Evolutionary conservation across 179 eudicot species (phyloP), one percentile per base, ranked within the genome.

Genomic region (Corrigiola litoralis): DNA sequence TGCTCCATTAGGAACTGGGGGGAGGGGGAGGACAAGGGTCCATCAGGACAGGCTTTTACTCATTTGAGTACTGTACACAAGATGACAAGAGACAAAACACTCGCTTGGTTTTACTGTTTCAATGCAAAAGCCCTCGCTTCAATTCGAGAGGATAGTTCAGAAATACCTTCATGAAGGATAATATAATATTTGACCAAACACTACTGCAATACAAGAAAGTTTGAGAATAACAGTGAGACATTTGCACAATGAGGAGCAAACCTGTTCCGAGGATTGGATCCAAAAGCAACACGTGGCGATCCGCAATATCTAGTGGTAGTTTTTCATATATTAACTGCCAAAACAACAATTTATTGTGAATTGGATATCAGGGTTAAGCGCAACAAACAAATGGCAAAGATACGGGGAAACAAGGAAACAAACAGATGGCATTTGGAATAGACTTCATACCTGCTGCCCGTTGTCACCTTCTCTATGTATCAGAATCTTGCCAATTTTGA

Each of bases 181-280:
- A 28, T 4, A 36, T 18, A 38, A 56, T 54, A 16, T 23, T 11
- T 21, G 11, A 17, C 29, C 13, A 34, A 2, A 4, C 18, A 27
- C 49, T 34, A 14, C 34, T 21, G 17, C 2, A 14, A 21, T 3
- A 17, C 12, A 46, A 25, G n/a, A 20, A n/a, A n/a, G n/a, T n/a
- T n/a, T n/a, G n/a, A n/a, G 1, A 10, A 10, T n/a, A 11, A 10
- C 5, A 10, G 3, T 38, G 44, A 5, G 44, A 38, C 2, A 38
- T 6, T 38, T 38, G 36, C 44, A 46, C 52, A 8, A 54, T 4
- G 29, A 62, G 48, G 38, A 44, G 60, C 78, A 59, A 73, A 90
- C 97, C 97, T 84, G 97, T 90, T 71, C 95, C 97, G 10, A 90
- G 84, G 48, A 90, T 88, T 7, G 97, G 97, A 72, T 90, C 97